Evolutionary conservation across 768 basidiomycete species (phyloP), one percentile per base, ranked within the genome.

Genomic region (Stropharia rugosoannulata): DNA sequence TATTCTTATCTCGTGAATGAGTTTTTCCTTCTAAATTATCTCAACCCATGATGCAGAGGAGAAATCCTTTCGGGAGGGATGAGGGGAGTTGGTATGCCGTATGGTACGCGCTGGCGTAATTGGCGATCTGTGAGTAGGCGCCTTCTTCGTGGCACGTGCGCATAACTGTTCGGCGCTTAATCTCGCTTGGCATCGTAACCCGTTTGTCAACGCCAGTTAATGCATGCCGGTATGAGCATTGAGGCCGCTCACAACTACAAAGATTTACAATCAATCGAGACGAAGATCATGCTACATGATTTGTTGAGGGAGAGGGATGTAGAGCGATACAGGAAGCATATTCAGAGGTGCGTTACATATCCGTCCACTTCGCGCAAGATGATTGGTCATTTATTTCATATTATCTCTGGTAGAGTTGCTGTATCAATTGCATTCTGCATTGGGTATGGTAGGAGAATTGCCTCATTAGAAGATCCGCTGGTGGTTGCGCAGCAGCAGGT

Each of bases 21-120:
- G 29, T 48, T n/a, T 18, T 37, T 22, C 40, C 36, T 3, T 15
- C n/a, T 16, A 19, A 19, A 27, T 0, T 18, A 25, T 7, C 15
- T 13, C 5, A 18, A 9, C 29, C n/a, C 2, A 16, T 32, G 5
- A 1, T 32, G 29, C 29, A 71, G 67, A 11, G 62, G 66, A 3
- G 71, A 72, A 46, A 67, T 73, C 16, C 58, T 71, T 32, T 67
- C 70, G 10, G 66, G 65, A 3, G 67, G 68, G 2, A 68, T 72
- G 70, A 56, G 70, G 48, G 72, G 71, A 0, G 60, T 70, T 13
- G 64, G 61, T 9, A 70, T 72, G 69, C 67, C 68, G 0, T 68
- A 70, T 49, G 68, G 69, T 11, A 61, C 62, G 46, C 55, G 64
- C 18, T 73, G 71, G 66, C 64, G 70, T 15, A 67, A 65, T 25